Percentiles rank a stretch among this genome's conserved stretches.
phyloP scores from a whole-genome alignment of 805 yeast species.

The Metschnikowia lachancei region DNA sequence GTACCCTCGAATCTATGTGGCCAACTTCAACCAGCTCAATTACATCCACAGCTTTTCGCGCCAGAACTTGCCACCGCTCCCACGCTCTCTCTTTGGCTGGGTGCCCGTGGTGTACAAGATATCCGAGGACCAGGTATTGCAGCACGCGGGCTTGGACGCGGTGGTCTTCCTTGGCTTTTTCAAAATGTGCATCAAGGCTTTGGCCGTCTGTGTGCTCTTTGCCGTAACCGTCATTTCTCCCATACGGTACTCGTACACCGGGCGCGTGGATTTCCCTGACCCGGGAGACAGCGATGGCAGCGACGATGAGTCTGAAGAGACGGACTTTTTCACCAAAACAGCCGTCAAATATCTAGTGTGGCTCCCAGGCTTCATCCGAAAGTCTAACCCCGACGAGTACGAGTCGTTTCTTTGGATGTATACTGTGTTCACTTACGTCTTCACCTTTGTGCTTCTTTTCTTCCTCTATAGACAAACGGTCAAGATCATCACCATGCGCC shows the following conservation, averaged over 20 bases:
- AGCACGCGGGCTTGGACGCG: constrained; percentile 92
- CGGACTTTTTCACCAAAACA: neutral
- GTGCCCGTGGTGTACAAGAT: constrained; percentile 61
- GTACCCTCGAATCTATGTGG: constrained; percentile 82
- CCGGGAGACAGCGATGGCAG: constrained; percentile 24
- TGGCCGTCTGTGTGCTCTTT: constrained; percentile 62
- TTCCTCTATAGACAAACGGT: constrained; percentile 67
- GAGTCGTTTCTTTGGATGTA: constrained; percentile 78
- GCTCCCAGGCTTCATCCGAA: constrained; percentile 4
- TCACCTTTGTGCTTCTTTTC: constrained; percentile 64
- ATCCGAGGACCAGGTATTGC: constrained; percentile 72
- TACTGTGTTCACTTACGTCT: constrained; percentile 80
- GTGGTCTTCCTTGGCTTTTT: constrained; percentile 88
- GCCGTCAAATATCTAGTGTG: neutral
- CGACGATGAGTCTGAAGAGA: constrained; percentile 12
- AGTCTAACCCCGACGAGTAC: constrained; percentile 35
- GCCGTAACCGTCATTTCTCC: constrained; percentile 81
- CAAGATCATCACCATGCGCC: constrained; percentile 74
- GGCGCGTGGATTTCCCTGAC: constrained; percentile 55
- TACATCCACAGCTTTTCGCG: constrained; percentile 44
- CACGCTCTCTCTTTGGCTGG: constrained; percentile 76
- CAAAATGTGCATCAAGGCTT: constrained; percentile 75
- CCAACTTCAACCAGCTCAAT: constrained; percentile 57
- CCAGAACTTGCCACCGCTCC: constrained; percentile 57
- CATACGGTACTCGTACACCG: constrained; percentile 77